A percentile compares a stretch with the other conserved stretches of the same genome.
Conservation (phyloP, 306 rosid genomes). For the Castanopsis chinensis region DNA sequence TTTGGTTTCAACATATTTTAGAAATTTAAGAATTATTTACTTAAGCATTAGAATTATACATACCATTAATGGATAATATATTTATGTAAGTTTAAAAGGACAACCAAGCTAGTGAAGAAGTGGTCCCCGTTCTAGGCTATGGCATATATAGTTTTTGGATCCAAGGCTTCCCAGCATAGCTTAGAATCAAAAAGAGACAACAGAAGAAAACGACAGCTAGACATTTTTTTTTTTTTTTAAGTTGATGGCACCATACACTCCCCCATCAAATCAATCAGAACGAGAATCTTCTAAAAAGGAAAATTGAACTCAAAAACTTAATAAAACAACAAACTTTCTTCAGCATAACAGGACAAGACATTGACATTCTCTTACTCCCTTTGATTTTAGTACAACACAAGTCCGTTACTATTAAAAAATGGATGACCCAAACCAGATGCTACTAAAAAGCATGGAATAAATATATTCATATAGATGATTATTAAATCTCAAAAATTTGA, state of each 20-base stretch:
- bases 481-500: conserved; percentile 22
- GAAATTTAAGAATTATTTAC: conserved; percentile 23
- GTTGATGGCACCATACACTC: conserved; percentile 32
- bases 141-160: conserved; percentile 38
- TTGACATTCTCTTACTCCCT: conserved; percentile 51
- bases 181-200: conserved; percentile 25
- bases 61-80: conserved; percentile 25
- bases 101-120: conserved; percentile 41
- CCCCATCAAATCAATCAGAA: conserved; percentile 42
- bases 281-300: conserved; percentile 55
- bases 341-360: conserved; percentile 48
- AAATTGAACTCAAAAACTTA: conserved; percentile 31
- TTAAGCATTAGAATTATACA: conserved; percentile 21
- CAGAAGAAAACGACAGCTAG: conserved; percentile 31
- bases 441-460: conserved; percentile 35
- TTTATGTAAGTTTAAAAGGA: conserved; percentile 31
- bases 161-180: conserved; percentile 35
- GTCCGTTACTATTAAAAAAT: conserved; percentile 31
- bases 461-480: conserved; percentile 23
- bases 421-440: conserved; percentile 33
- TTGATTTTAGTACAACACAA: conserved; percentile 36
- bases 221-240: conserved; percentile 22
- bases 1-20: conserved; percentile 22
- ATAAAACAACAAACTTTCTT: conserved; percentile 39
- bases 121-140: conserved; percentile 57